These are phyloP conservation scores for Williopsis jadinii DNA, from an alignment of 1,139 yeast species.

Conservation along the genomic window DNA sequence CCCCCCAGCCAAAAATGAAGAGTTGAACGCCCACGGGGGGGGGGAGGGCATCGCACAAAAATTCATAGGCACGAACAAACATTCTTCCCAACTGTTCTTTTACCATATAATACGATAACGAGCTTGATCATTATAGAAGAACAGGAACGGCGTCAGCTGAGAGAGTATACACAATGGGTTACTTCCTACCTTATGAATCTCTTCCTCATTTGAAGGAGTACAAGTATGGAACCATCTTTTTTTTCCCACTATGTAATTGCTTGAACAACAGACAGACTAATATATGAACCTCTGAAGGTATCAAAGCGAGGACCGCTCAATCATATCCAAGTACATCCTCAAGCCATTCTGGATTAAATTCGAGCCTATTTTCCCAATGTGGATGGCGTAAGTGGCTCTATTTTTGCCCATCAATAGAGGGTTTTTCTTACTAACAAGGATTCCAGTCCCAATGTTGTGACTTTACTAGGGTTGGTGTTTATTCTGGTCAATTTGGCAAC, in stretches of 20 bases:
- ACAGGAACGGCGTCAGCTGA: background rate
- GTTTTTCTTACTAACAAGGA: background rate
- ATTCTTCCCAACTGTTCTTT: no score
- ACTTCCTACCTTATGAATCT: conserved; percentile 10
- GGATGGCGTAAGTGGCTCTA: conserved; percentile 48
- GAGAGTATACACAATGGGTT: conserved; percentile 7
- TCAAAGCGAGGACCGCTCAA: conserved; percentile 75
- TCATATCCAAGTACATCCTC: conserved; percentile 64
- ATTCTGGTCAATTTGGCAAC: conserved; percentile 56
- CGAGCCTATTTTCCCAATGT: conserved; percentile 67
- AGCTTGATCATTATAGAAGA: background rate
- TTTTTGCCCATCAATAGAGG: background rate
- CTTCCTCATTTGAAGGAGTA: conserved; percentile 12
- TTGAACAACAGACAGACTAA: no score
- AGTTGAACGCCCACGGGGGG: no score
- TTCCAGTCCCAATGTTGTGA: conserved; percentile 64
- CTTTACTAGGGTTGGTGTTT: conserved; percentile 70
- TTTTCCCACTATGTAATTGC: background rate
- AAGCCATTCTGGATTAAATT: conserved; percentile 69
- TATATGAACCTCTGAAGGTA: conserved; percentile 26
- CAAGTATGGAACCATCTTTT: conserved; percentile 4
- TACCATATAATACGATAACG: no score
- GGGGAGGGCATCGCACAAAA: no score
- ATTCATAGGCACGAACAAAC: no score
- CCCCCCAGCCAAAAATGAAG: no score